These are phyloP conservation scores for Diutina sp. DNA, from an alignment of 1,139 yeast genomes.

Conservation along the genomic window DNA sequence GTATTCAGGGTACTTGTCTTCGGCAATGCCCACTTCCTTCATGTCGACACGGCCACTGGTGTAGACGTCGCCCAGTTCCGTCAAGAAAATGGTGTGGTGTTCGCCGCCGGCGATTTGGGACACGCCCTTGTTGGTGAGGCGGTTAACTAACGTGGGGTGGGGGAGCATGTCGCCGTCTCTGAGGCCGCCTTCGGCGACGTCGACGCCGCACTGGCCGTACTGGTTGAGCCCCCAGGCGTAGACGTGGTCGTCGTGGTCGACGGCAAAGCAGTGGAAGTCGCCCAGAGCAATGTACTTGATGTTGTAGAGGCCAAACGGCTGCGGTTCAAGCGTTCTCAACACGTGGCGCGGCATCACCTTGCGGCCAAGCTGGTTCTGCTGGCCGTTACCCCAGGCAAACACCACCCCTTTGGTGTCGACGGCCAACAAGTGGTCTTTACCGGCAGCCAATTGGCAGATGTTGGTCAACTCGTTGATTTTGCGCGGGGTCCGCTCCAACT, in stretches of 20 bases:
- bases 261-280: conserved; percentile 92
- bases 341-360: conserved; percentile 68
- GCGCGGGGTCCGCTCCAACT: conserved; percentile 55
- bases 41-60: conserved; percentile 89
- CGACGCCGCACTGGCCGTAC: conserved; percentile 87
- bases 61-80: conserved; percentile 58
- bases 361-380: conserved; percentile 83
- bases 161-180: conserved; percentile 76
- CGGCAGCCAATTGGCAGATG: conserved; percentile 79
- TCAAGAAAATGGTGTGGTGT: conserved; percentile 77
- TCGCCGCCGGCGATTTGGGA: conserved; percentile 79
- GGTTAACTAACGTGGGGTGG: conserved; percentile 62
- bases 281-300: conserved; percentile 81
- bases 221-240: conserved; percentile 93
- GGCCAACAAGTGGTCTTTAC: conserved; percentile 85
- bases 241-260: conserved; percentile 58
- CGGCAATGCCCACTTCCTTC: conserved; percentile 78
- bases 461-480: conserved; percentile 50
- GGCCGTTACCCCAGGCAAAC: conserved; percentile 96
- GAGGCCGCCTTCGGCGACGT: conserved; percentile 22
- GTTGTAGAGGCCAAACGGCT: conserved; percentile 67
- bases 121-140: conserved; percentile 44
- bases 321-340: conserved; percentile 56
- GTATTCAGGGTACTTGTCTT: conserved; percentile 45
- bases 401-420: conserved; percentile 78